These are phyloP conservation scores for Dryas integrifolia DNA, from an alignment of 331 rosid genomes.

Conservation along the genomic window DNA sequence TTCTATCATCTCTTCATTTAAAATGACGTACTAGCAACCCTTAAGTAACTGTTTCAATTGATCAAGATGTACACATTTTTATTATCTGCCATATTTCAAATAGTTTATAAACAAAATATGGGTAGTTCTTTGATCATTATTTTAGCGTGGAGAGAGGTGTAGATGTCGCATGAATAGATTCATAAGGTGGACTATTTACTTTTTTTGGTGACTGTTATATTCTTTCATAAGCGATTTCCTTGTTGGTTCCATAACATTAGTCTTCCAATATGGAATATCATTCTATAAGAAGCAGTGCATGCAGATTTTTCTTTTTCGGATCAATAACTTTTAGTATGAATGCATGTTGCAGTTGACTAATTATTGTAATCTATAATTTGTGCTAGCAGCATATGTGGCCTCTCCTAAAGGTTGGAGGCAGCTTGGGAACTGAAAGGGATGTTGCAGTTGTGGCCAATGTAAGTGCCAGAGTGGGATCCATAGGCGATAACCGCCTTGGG, in stretches of 20 bases:
- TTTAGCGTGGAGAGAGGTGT: neutral
- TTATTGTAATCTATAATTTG: slow-evolving; percentile 14
- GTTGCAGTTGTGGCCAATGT: slow-evolving; percentile 79
- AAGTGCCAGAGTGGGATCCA: slow-evolving; percentile 93
- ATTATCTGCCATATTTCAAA: no score
- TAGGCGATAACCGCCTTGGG: slow-evolving; percentile 84
- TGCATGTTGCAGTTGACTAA: neutral
- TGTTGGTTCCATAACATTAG: neutral
- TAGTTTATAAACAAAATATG: no score
- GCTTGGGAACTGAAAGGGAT: slow-evolving; percentile 57
- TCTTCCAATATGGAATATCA: neutral
- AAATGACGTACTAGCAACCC: no score
- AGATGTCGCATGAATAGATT: no score
- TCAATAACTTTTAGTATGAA: neutral
- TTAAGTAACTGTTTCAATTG: no score
- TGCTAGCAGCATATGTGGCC: slow-evolving; percentile 91
- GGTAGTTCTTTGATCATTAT: neutral
- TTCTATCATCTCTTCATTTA: no score
- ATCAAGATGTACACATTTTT: no score
- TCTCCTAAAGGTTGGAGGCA: slow-evolving; percentile 69
- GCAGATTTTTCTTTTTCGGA: neutral
- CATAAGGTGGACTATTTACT: neutral
- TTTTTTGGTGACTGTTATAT: neutral
- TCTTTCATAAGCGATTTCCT: neutral
- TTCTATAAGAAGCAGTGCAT: neutral